These are phyloP conservation scores for Cyberlindnera amylophila DNA, from an alignment of 805 yeast species.

Conservation along the genomic window DNA sequence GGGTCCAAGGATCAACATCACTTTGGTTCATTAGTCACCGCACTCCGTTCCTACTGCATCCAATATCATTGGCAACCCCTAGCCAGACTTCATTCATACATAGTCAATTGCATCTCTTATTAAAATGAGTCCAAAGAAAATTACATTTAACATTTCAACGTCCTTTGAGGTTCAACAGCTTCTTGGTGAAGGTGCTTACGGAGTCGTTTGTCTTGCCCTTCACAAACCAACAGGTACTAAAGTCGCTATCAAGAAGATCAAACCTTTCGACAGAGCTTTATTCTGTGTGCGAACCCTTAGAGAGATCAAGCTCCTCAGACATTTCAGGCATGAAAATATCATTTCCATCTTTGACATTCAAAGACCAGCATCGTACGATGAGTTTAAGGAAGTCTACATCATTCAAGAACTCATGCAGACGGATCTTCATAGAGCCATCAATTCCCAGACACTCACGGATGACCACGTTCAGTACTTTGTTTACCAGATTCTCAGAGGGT, in stretches of 20 bases:
- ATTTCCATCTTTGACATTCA: conserved; percentile 87
- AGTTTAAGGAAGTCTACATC: conserved; percentile 82
- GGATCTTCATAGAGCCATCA: conserved; percentile 75
- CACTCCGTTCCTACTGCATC: no score
- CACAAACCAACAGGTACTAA: conserved; percentile 82
- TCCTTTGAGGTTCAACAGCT: conserved; percentile 82
- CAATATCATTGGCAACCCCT: no score
- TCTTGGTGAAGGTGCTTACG: conserved; percentile 96
- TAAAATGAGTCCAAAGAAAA: conserved; percentile 31
- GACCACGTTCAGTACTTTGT: conserved; percentile 93
- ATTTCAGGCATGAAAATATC: conserved; percentile 92
- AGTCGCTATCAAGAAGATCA: conserved; percentile 94
- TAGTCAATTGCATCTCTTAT: background rate
- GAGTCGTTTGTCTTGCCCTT: conserved; percentile 85
- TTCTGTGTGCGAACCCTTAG: conserved; percentile 85
- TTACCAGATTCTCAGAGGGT: conserved; percentile 85
- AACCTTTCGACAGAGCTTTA: conserved; percentile 86
- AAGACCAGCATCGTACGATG: conserved; percentile 69
- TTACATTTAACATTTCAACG: conserved; percentile 77
- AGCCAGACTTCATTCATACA: no score
- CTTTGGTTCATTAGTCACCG: no score
- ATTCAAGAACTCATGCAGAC: conserved; percentile 89
- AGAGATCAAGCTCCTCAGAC: conserved; percentile 82
- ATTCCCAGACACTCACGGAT: conserved; percentile 79
- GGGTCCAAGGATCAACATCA: no score